These are phyloP conservation scores for Citrus australasica DNA, from an alignment of 345 rosid genomes.

Conservation along the genomic window DNA sequence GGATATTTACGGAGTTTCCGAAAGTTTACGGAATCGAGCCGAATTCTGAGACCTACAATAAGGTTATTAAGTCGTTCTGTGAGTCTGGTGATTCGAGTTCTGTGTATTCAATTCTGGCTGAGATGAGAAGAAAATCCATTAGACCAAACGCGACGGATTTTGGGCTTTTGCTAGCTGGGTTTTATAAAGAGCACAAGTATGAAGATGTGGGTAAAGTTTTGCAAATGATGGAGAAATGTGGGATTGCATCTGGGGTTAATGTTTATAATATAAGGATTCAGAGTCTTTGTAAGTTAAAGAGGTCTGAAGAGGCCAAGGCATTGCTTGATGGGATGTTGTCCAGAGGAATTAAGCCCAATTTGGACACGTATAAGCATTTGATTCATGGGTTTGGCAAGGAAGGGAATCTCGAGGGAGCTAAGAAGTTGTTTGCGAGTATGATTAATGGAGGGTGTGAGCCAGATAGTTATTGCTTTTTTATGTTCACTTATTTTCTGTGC, in stretches of 20 bases:
- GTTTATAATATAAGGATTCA: constrained; percentile 59
- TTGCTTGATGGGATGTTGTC: constrained; percentile 57
- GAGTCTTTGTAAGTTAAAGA: constrained; percentile 64
- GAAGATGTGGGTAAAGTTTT: constrained; percentile 72
- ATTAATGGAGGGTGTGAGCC: constrained; percentile 41
- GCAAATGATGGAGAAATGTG: constrained; percentile 53
- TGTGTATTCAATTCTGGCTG: constrained; percentile 55
- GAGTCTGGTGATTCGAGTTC: constrained; percentile 66
- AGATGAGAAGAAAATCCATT: constrained; percentile 68
- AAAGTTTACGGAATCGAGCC: constrained; percentile 47
- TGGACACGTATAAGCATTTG: constrained; percentile 46
- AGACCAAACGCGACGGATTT: constrained; percentile 50
- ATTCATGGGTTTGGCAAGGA: constrained; percentile 73
- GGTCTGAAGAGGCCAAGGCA: constrained; percentile 51
- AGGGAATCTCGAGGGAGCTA: constrained; percentile 63
- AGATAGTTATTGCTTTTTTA: constrained; percentile 50
- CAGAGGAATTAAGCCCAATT: constrained; percentile 44
- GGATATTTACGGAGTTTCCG: constrained; percentile 62
- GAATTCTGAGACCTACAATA: constrained; percentile 59
- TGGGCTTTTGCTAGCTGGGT: constrained; percentile 55
- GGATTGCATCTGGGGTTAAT: constrained; percentile 33
- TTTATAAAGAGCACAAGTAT: constrained; percentile 64
- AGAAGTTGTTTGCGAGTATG: constrained; percentile 62
- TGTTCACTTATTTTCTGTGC: constrained; percentile 53
- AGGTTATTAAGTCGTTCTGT: constrained; percentile 60